Percentiles rank a stretch among this genome's conserved stretches.
phyloP scores from a whole-genome alignment of 352 stramenopile genomes.

The Phytophthora pinifolia region DNA sequence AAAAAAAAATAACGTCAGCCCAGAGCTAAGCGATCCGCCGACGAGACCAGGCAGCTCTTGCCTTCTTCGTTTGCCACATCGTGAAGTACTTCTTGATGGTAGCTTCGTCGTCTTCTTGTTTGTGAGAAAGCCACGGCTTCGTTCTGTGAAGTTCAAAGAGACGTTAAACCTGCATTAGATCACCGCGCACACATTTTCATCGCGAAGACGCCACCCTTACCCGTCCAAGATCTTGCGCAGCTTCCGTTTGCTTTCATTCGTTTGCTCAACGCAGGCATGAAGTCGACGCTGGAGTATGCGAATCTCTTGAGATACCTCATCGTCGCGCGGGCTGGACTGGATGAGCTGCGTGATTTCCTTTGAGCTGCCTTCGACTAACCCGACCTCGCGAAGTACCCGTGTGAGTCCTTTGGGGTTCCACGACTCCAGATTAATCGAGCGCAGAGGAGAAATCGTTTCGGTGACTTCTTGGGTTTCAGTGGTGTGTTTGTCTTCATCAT shows the following conservation, averaged over 20 bases:
- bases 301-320: conserved; percentile 71
- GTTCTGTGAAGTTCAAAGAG: conserved; percentile 28
- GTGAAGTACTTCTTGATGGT: conserved; percentile 57
- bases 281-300: conserved; percentile 50
- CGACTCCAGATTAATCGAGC: conserved; percentile 13
- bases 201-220: conserved; percentile 24
- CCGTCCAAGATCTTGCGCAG: conserved; percentile 54
- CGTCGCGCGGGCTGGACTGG: conserved; percentile 40
- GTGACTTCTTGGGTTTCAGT: conserved; percentile 6
- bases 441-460: conserved; percentile 8
- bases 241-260: conserved; percentile 63
- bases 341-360: conserved; percentile 25
- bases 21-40: no score
- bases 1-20: neutral
- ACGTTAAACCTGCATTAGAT: conserved; percentile 10
- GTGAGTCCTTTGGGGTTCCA: conserved; percentile 37
- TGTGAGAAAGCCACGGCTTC: conserved; percentile 62
- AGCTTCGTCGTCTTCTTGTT: conserved; percentile 45
- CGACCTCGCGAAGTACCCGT: conserved; percentile 37
- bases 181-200: neutral
- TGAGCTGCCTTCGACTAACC: conserved; percentile 45
- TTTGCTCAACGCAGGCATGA: conserved; percentile 38
- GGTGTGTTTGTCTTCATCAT: conserved; percentile 24
- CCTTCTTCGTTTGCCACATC: conserved; percentile 71
- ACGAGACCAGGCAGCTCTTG: conserved; percentile 11